Evolutionary conservation across 2,329 filamentous ascomycete genomes (phyloP), one percentile per base, ranked within the genome.

Genomic region (Microsporum ferrugineum): DNA sequence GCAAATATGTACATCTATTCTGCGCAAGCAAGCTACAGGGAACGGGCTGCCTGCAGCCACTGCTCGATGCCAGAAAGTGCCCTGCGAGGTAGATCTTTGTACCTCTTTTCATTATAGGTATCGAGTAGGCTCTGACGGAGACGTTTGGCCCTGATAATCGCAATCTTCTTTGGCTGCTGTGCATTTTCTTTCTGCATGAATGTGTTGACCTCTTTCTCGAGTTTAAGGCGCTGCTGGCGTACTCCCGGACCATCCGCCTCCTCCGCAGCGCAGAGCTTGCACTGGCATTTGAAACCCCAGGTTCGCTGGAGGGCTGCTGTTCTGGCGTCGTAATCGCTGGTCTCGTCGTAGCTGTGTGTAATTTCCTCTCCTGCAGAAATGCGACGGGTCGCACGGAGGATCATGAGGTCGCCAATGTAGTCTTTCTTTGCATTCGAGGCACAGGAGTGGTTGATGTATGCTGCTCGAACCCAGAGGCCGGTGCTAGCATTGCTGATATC

Each of bases 381-480:
- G 49, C 80, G 74, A 7, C 65, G 65, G 0, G 74, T 69, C 0
- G 81, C 81, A 5, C 79, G 78, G 27, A 83, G 58, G 5, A 83
- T 73, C 63, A 76, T 72, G 71, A 84, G 75, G 65, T 84, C 80
- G 2, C 81, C 80, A 41, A 84, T 80, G 66, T 82, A 83, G 0
- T 75, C 68, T 14, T 78, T 78, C 0, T 61, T 63, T 17, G 75
- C 76, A 64, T 82, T 84, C 7, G 68, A 67, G 3, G 74, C 17
- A 66, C 82, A 84, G 8, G 73, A 75, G 63, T 84, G 81, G 61
- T 84, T 84, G 64, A 82, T 76, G 60, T 73, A 71, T 0, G 81
- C 80, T 2, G 79, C 77, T 0, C 72, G 62, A 1, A 71, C 61
- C 80, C 81, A 84, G 10, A 83, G 60, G 0, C 80, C 80, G 36